Base-by-base conservation (phyloP, 371 early-diverging fungal genomes). In the Mucor mucedo region DNA sequence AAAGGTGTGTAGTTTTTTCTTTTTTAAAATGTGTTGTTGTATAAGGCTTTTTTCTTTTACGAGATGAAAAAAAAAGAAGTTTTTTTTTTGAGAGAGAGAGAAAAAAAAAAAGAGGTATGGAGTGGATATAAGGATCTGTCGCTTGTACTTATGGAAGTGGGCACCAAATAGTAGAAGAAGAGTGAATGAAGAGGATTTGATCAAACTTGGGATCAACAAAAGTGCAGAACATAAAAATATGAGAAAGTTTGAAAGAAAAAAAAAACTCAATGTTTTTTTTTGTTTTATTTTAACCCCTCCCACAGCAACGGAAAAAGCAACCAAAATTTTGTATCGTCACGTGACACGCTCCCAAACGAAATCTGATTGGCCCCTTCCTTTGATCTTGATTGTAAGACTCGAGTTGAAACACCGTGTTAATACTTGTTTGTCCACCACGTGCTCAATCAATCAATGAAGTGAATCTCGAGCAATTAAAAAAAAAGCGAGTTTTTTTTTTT, bases 191-290 rank as follows among this genome's bases (percentile, higher is more conserved):
- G 62, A 58, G 39, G 49, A 53, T 55, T 68, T 68, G 68, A 68
- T 62, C 68, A 63, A 55, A 40, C 49, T 62, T 45, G 38, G 48
- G 63, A 68, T 55, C 68, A 50, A 50, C 50, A 62, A 68, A 62
- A 62, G 38, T 53, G 53, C 53, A 62, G 42, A 67, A 67, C 68
- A 67, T 67, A 67, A 67, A 67, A 50, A 50, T 52, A 52, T 44
- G 52, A 45, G 44, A 21, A 55, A 52, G 44, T 21, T 56, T 29
- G 42, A 50, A 52, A 45, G 56, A 45, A 58, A 57, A 52, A 65
- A 45, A 44, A 42, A 60, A 55, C 33, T 21, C 21, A 21, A 60
- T 16, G 4, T 47, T 21, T 44, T 21, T 45, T 52, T 28, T 21
- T 21, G 21, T 41, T 59, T 50, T 55, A 13, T 44, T 47, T 47